Evolutionary conservation across 108 stramenopile genomes (phyloP).

Genomic region (Fistulifera solaris): DNA sequence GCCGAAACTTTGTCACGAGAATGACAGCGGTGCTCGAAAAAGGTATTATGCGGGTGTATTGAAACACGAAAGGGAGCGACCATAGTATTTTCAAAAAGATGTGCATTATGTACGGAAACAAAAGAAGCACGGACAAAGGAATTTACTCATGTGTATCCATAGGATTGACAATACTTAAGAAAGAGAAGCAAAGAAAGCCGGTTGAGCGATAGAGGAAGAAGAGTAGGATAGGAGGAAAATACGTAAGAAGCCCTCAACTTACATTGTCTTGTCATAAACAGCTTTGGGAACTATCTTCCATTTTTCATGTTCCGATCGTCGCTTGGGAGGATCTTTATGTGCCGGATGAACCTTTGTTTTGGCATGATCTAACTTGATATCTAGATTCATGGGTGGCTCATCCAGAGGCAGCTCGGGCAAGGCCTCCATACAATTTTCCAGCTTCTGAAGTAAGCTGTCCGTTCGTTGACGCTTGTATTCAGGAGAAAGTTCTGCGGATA

Average conservation of each 20-base stretch:
- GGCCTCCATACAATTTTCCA: slow-evolving; percentile 1
- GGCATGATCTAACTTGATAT: background rate
- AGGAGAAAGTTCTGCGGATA: slow-evolving; percentile 11
- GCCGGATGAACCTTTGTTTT: background rate
- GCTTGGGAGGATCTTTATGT: slow-evolving; percentile 7
- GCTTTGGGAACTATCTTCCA: slow-evolving; percentile 14
- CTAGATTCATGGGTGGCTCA: background rate
- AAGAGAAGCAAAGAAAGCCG: no score
- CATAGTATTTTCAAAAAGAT: no score
- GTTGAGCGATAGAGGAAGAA: no score
- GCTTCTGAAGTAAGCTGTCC: background rate
- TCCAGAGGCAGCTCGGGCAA: background rate
- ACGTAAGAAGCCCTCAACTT: slow-evolving; percentile 1
- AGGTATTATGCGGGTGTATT: no score
- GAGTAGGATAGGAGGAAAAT: no score
- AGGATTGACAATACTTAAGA: no score
- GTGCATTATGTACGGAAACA: no score
- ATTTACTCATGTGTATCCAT: no score
- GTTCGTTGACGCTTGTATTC: slow-evolving; percentile 15
- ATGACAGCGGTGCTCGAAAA: no score
- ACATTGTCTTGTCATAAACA: slow-evolving; percentile 12
- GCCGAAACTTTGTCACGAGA: no score
- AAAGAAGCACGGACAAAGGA: no score
- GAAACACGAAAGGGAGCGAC: no score
- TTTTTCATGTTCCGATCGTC: slow-evolving; percentile 13